Percentiles rank a stretch among this genome's conserved stretches.
Conservation (phyloP, 23 red algal genomes). For the Gracilaria vermiculophylla region DNA sequence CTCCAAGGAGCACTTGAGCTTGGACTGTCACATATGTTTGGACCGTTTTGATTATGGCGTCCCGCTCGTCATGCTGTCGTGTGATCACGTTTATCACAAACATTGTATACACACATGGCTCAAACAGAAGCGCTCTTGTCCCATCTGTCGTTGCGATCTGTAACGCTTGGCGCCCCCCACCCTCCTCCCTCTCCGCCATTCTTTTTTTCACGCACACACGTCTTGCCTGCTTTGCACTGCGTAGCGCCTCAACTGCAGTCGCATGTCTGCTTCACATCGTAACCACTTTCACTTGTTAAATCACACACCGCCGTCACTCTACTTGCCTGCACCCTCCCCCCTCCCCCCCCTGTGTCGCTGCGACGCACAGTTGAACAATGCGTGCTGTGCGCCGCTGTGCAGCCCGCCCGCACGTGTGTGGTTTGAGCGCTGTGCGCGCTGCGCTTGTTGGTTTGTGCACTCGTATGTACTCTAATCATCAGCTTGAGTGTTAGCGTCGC, state of each 20-base stretch:
- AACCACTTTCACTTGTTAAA: constrained; percentile 4
- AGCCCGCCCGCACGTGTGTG: too few species aligned
- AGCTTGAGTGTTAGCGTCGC: too few species aligned
- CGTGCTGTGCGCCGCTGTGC: too few species aligned
- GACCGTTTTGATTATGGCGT: constrained; percentile 58
- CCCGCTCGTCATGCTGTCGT: constrained; percentile 49
- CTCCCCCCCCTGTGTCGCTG: not conserved
- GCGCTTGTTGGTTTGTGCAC: too few species aligned
- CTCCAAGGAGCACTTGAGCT: constrained; percentile 12
- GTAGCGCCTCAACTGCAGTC: not conserved
- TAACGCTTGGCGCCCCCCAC: too few species aligned
- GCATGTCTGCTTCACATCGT: not conserved
- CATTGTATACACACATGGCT: constrained; percentile 74
- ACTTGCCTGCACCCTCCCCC: not conserved
- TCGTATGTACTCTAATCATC: too few species aligned
- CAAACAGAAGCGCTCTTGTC: constrained; percentile 51
- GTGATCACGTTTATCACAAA: constrained; percentile 70
- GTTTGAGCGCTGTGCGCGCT: too few species aligned
- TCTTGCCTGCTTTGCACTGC: not conserved
- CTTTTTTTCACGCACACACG: not conserved
- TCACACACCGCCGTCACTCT: not conserved
- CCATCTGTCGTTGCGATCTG: constrained; percentile 60
- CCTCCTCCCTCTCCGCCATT: too few species aligned
- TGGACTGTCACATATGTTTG: constrained; percentile 63
- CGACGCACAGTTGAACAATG: too few species aligned